Conservation (phyloP, 1,284 basidiomycete species). For the Heterobasidion occidentale region DNA sequence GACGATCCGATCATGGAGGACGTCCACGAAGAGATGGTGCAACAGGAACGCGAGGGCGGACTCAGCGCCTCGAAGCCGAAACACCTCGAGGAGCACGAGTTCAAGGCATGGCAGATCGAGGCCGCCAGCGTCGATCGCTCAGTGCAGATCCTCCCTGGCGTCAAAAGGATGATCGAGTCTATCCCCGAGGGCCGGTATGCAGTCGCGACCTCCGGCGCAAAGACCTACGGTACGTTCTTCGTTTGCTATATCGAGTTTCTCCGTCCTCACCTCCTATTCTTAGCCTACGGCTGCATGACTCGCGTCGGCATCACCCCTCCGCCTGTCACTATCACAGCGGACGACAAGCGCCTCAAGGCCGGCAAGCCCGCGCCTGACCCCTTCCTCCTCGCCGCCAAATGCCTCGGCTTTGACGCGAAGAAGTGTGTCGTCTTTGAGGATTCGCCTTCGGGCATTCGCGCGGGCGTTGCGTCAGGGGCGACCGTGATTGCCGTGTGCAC, state of each 20-base stretch:
- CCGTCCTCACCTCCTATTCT: slow-evolving; percentile 5
- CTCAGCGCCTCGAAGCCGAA: background rate
- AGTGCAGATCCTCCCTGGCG: slow-evolving; percentile 70
- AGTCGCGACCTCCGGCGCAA: slow-evolving; percentile 72
- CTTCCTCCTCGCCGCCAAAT: slow-evolving; percentile 68
- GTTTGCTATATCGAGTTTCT: background rate
- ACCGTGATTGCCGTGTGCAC: slow-evolving; percentile 59
- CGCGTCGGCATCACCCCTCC: slow-evolving; percentile 70
- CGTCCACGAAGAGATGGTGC: background rate
- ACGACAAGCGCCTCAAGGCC: slow-evolving; percentile 62
- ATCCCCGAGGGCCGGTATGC: slow-evolving; percentile 64
- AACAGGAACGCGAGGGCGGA: slow-evolving; percentile 1
- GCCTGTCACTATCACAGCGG: slow-evolving; percentile 70
- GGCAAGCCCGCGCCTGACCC: slow-evolving; percentile 69
- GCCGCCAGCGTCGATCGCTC: slow-evolving; percentile 57
- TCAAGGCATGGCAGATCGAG: slow-evolving; percentile 51
- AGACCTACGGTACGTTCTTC: slow-evolving; percentile 49
- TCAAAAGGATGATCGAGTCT: slow-evolving; percentile 58
- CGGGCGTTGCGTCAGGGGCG: slow-evolving; percentile 66
- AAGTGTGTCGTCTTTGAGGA: slow-evolving; percentile 71
- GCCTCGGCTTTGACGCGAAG: slow-evolving; percentile 54
- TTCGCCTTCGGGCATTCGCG: slow-evolving; percentile 67
- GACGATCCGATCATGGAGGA: slow-evolving; percentile 3
- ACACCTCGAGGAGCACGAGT: background rate
- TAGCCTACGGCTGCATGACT: slow-evolving; percentile 64